These are phyloP conservation scores for Mrakiaceae sp. DNA, from an alignment of 1,284 basidiomycete species.

Conservation along the genomic window DNA sequence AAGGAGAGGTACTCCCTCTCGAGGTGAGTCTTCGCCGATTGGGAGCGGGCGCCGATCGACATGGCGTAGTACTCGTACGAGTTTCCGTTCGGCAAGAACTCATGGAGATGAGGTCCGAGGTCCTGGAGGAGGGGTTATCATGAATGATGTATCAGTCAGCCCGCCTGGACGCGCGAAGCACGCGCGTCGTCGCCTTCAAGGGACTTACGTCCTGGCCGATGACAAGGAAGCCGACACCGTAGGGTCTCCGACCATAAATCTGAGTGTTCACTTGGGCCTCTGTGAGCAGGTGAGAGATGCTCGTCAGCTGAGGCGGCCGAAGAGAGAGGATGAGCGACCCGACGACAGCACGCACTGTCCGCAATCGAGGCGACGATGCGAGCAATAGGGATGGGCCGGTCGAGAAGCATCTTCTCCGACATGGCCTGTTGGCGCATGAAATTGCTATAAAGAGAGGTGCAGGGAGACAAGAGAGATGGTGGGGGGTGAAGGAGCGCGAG, in stretches of 20 bases:
- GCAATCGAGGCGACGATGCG: constrained; percentile 87
- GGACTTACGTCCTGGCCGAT: constrained; percentile 68
- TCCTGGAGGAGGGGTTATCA: constrained; percentile 36
- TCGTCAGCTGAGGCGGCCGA: neutral
- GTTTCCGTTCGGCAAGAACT: constrained; percentile 95
- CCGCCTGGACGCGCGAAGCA: neutral
- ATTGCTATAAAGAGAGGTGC: constrained; percentile 48
- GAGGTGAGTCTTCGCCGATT: constrained; percentile 96
- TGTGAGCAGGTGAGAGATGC: constrained; percentile 30
- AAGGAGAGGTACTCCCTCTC: constrained; percentile 90
- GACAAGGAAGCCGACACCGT: constrained; percentile 97
- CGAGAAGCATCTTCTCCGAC: constrained; percentile 87
- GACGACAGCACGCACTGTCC: constrained; percentile 53
- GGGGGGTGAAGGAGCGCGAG: neutral
- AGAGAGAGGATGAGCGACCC: neutral
- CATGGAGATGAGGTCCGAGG: constrained; percentile 91
- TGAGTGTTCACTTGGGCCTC: constrained; percentile 99
- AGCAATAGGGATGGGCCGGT: constrained; percentile 85
- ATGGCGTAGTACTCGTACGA: constrained; percentile 98
- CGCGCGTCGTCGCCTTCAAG: constrained; percentile 9
- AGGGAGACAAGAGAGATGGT: neutral
- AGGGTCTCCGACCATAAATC: constrained; percentile 93
- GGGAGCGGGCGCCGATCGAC: constrained; percentile 93
- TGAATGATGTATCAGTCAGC: neutral
- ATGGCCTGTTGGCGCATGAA: constrained; percentile 99